Evolutionary conservation across 2,329 filamentous ascomycete species (phyloP), one percentile per base, ranked within the genome.

Genomic region (Pseudogymnoascus sp.): DNA sequence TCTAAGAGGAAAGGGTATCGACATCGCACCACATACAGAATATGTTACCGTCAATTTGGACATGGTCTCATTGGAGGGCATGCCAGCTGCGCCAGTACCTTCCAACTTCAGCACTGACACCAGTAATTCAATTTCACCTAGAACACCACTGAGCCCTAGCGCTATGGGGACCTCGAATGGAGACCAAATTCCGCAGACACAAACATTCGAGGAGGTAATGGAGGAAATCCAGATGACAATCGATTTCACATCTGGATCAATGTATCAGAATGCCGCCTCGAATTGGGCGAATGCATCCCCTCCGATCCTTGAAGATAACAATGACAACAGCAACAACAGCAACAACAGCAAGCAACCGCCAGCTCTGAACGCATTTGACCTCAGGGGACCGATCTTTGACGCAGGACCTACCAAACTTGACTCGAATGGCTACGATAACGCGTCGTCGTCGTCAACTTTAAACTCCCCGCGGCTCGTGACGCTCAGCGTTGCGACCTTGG

Each of bases 1-100:
- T 71, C 77, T 96, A 2, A 81, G 81, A 43, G 80, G 83, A 61
- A 82, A 83, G 31, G 86, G 86, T 4, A 83, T 92, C 31, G 73
- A 78, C 54, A 85, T 92, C 62, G 83, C 88, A 8, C 80, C 83
- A 0, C 77, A 79, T 8, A 79, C 82, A 8, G 86, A 89, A 16
- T 86, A 83, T 63, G 79, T 89, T 1, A 81, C 83, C 60, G 82
- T 83, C 7, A 81, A 88, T 60, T 75, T 89, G 21, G 79, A 83
- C 57, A 69, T 78, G 0, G 70, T 71, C 3, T 60, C 45, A 69
- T 3, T 66, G 65, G 41, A 34, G 11, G 25, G 39, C 23, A 36
- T 45, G n/a, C 13, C 31, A 11, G 8, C 14, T 64, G 14, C 4
- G 11, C 41, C 16, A 37, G n/a, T 31, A 43, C 14, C 45, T 39